A percentile compares a stretch with the other conserved stretches of the same genome.
Conservation (phyloP, 2,329 filamentous ascomycete genomes). For the Alternaria incomplexa region DNA sequence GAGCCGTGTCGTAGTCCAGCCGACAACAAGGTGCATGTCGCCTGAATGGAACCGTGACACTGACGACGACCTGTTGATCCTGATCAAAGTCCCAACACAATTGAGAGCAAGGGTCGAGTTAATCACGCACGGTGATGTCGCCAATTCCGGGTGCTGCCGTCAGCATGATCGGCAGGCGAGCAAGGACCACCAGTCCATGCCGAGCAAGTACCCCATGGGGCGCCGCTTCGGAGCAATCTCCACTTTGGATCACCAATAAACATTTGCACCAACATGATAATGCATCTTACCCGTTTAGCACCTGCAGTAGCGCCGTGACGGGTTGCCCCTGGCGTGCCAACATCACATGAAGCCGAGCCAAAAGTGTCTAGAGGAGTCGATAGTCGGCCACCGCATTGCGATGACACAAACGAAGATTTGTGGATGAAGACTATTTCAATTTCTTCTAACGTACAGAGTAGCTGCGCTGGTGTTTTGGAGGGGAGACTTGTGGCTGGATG, state of each 20-base stretch:
- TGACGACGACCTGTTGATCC: background rate
- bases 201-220: conserved; percentile 11
- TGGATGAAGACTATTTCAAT: background rate
- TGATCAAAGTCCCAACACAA: background rate
- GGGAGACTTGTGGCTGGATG: conserved; percentile 22
- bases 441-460: conserved; percentile 1
- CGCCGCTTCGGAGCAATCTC: conserved; percentile 16
- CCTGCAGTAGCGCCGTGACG: conserved; percentile 8
- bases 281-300: background rate
- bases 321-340: background rate
- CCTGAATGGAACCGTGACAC: background rate
- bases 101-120: background rate
- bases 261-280: background rate
- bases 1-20: background rate
- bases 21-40: background rate
- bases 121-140: conserved; percentile 1
- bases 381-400: background rate
- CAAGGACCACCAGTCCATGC: conserved; percentile 6
- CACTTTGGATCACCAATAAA: conserved; percentile 22
- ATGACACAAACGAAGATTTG: background rate
- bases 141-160: background rate
- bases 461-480: conserved; percentile 10
- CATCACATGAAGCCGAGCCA: conserved; percentile 22
- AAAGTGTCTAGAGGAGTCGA: background rate
- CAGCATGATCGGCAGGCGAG: conserved; percentile 6